Percentiles rank a stretch among this genome's conserved stretches.
These are phyloP conservation scores for Arabis alpina DNA, from an alignment of 345 rosid genomes.

Conservation along the genomic window DNA sequence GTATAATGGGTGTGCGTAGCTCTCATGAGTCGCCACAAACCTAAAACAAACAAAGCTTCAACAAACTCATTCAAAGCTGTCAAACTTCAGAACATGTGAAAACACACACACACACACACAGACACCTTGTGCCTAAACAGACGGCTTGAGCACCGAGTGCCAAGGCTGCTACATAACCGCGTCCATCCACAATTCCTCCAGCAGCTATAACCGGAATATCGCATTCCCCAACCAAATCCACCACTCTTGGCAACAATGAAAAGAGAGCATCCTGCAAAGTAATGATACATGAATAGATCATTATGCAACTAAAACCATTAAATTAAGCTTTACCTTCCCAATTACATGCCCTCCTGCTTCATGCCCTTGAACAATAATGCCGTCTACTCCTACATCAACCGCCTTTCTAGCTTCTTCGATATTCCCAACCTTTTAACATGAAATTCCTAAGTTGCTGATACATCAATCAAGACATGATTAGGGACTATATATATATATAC, in stretches of 20 bases:
- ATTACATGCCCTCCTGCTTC: slow-evolving; percentile 93
- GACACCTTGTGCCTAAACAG: slow-evolving; percentile 86
- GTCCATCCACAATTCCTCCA: slow-evolving; percentile 78
- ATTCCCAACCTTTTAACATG: slow-evolving; percentile 61
- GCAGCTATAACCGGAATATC: slow-evolving; percentile 86
- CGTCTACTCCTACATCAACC: slow-evolving; percentile 68
- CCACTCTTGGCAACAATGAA: slow-evolving; percentile 77
- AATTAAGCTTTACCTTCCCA: slow-evolving; percentile 60
- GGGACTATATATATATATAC: slow-evolving; percentile 34
- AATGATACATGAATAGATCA: not conserved
- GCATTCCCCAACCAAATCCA: slow-evolving; percentile 61
- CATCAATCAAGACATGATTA: too few species aligned
- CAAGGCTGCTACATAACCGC: slow-evolving; percentile 88
- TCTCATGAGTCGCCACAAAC: slow-evolving; percentile 83
- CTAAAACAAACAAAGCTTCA: slow-evolving; percentile 41
- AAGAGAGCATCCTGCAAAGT: slow-evolving; percentile 61
- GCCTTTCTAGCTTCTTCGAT: slow-evolving; percentile 68
- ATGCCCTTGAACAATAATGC: slow-evolving; percentile 83
- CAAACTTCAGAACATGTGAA: slow-evolving; percentile 5
- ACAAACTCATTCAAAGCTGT: slow-evolving; percentile 10
- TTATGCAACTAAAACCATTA: not conserved
- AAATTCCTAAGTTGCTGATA: not conserved
- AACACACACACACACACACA: not conserved
- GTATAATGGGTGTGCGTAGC: slow-evolving; percentile 81
- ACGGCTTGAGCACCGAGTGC: slow-evolving; percentile 89